Conservation (phyloP, 1,284 basidiomycete genomes). For the Meira miltonrushii region DNA sequence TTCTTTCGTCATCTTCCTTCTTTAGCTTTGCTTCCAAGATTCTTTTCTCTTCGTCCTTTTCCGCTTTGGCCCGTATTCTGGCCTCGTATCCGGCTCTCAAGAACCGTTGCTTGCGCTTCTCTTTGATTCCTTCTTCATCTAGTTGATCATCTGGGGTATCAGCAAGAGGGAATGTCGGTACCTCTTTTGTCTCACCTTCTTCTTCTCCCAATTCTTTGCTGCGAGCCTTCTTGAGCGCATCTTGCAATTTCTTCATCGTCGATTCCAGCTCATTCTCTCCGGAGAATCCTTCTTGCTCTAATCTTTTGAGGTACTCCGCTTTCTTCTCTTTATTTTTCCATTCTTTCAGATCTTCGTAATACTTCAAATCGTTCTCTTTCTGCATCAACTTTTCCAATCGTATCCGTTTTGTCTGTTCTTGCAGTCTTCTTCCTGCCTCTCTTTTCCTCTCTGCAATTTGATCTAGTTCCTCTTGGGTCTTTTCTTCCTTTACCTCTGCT, state of each 20-base stretch:
- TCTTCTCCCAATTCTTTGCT: slow-evolving; percentile 65
- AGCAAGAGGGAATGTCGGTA: slow-evolving; percentile 76
- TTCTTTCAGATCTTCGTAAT: slow-evolving; percentile 66
- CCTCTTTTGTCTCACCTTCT: slow-evolving; percentile 58
- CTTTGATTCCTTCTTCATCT: slow-evolving; percentile 85
- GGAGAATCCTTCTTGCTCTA: slow-evolving; percentile 65
- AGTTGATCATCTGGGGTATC: slow-evolving; percentile 89
- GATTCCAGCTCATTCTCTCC: slow-evolving; percentile 63
- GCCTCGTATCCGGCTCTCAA: slow-evolving; percentile 94
- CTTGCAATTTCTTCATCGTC: slow-evolving; percentile 71
- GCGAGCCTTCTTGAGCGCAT: slow-evolving; percentile 63
- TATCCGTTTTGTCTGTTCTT: slow-evolving; percentile 85
- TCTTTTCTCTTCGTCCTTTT: slow-evolving; percentile 73
- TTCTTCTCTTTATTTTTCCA: slow-evolving; percentile 65
- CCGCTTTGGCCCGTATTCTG: slow-evolving; percentile 72
- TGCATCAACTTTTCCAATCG: slow-evolving; percentile 67
- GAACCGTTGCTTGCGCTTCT: slow-evolving; percentile 87
- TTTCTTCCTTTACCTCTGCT: slow-evolving; percentile 65
- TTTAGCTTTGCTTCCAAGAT: slow-evolving; percentile 65
- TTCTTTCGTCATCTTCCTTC: slow-evolving; percentile 71
- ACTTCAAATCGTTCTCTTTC: slow-evolving; percentile 76
- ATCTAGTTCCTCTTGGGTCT: slow-evolving; percentile 82
- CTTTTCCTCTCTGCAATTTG: slow-evolving; percentile 70
- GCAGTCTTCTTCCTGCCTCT: slow-evolving; percentile 79
- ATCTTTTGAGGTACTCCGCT: slow-evolving; percentile 63